These are phyloP conservation scores for Viridothelium virens DNA, from an alignment of 495 filamentous ascomycete species.

Conservation along the genomic window DNA sequence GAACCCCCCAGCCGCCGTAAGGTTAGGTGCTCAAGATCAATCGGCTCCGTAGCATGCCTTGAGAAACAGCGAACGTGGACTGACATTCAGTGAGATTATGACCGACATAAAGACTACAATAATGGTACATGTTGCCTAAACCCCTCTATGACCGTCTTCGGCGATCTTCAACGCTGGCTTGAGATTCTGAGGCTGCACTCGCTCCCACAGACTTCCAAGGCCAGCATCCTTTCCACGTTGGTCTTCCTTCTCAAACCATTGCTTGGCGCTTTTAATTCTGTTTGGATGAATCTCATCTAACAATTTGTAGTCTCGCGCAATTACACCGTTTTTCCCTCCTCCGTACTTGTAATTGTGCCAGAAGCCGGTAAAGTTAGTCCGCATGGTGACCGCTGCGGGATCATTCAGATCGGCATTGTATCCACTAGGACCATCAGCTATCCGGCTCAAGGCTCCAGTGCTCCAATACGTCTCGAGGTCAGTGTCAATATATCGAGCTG, in stretches of 20 bases:
- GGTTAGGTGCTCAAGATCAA: too few relatives aligned
- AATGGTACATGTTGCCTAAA: not conserved
- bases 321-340: conserved; percentile 36
- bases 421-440: conserved; percentile 28
- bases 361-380: conserved; percentile 48
- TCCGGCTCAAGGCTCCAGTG: conserved; percentile 17
- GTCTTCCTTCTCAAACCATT: conserved; percentile 43
- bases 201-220: conserved; percentile 14
- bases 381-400: conserved; percentile 40
- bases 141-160: conserved; percentile 14
- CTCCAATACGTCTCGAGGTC: conserved; percentile 41
- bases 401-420: conserved; percentile 39
- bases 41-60: not conserved
- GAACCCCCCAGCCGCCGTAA: too few relatives aligned
- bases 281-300: conserved; percentile 47
- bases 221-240: conserved; percentile 25
- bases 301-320: conserved; percentile 44
- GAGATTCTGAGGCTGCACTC: conserved; percentile 14
- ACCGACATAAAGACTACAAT: not conserved
- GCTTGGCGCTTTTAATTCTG: conserved; percentile 43
- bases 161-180: conserved; percentile 18
- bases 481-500: conserved; percentile 39
- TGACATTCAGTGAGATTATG: not conserved
- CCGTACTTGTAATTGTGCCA: conserved; percentile 43
- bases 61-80: not conserved